These are phyloP conservation scores for Cercospora nicotianae DNA, from an alignment of 2,329 filamentous ascomycete genomes.

Conservation along the genomic window DNA sequence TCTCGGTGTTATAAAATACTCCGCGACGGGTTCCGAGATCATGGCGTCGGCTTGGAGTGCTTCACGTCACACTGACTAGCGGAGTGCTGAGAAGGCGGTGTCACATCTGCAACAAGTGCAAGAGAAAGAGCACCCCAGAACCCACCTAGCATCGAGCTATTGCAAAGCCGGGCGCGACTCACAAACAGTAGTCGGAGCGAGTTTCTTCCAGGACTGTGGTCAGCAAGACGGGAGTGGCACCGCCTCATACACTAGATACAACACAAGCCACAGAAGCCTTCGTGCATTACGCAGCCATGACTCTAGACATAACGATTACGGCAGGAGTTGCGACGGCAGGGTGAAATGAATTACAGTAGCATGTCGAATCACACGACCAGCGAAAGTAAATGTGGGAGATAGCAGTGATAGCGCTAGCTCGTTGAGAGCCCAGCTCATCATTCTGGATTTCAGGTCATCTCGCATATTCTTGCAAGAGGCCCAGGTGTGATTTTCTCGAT, in stretches of 20 bases:
- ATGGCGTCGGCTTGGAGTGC: neutral
- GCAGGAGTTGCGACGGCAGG: neutral
- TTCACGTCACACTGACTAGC: neutral
- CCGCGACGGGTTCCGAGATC: neutral
- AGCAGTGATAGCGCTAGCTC: neutral
- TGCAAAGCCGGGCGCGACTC: neutral
- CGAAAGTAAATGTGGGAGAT: neutral
- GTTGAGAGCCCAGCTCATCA: neutral
- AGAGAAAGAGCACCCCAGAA: neutral
- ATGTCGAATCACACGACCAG: neutral
- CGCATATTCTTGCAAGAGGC: neutral
- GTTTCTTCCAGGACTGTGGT: neutral
- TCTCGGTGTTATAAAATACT: neutral
- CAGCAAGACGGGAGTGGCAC: neutral
- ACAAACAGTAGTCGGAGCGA: neutral
- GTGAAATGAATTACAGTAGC: neutral
- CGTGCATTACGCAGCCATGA: neutral
- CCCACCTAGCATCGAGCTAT: neutral
- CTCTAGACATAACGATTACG: neutral
- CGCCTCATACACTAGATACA: neutral
- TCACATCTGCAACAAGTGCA: neutral
- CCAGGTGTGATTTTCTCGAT: neutral
- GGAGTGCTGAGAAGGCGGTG: neutral
- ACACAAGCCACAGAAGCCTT: neutral
- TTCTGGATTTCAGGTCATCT: neutral